Evolutionary conservation across 2,329 filamentous ascomycete genomes (phyloP).

Genomic region (Leptographium radiaticola): DNA sequence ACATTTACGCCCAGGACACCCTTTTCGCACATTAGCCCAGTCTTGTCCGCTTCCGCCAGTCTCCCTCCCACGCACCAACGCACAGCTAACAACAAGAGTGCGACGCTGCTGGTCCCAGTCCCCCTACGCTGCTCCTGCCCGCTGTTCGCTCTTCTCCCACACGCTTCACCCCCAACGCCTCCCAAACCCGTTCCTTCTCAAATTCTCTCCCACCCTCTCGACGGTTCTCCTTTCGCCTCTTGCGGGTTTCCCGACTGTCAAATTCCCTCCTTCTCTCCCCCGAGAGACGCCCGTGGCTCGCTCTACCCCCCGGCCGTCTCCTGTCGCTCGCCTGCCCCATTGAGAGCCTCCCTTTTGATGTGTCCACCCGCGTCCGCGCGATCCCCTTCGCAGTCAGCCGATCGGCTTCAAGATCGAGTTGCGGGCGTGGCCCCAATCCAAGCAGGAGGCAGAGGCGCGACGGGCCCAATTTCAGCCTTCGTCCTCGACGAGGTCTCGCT

Average conservation of each 20-base stretch:
- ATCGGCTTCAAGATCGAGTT: constrained; percentile 11
- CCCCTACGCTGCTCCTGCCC: neutral
- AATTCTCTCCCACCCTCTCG: constrained; percentile 8
- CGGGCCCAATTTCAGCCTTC: neutral
- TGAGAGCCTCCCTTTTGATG: constrained; percentile 9
- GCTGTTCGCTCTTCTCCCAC: neutral
- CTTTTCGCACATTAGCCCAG: neutral
- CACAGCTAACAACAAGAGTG: neutral
- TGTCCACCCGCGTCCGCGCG: constrained; percentile 9
- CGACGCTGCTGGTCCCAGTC: neutral
- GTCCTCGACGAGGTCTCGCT: neutral
- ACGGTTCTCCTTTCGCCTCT: constrained; percentile 3
- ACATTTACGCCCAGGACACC: constrained; percentile 9
- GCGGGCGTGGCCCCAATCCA: constrained; percentile 11
- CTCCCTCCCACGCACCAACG: neutral
- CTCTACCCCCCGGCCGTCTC: neutral
- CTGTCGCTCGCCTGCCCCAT: neutral
- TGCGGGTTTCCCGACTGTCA: neutral
- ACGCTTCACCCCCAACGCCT: neutral
- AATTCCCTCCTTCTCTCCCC: neutral
- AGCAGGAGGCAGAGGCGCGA: constrained; percentile 1
- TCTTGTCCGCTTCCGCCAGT: neutral
- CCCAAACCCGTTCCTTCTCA: constrained; percentile 3
- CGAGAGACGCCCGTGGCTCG: neutral
- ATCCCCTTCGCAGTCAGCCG: constrained; percentile 10